Evolutionary conservation across 495 filamentous ascomycete genomes (phyloP).

Genomic region (Letharia columbiana): DNA sequence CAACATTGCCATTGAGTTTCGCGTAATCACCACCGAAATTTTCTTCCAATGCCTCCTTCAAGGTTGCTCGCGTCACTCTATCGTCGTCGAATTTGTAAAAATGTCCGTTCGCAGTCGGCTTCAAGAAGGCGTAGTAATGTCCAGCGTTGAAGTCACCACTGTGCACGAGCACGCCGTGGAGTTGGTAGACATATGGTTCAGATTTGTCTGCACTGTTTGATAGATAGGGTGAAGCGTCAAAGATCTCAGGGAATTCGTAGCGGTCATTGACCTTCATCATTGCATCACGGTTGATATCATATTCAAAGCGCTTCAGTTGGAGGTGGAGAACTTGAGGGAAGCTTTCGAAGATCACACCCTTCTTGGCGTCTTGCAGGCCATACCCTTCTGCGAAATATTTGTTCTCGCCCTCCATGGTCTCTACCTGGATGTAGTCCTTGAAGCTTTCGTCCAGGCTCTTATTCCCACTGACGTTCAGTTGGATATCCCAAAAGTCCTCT

Average conservation of each 20-base stretch:
- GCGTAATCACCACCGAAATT: slow-evolving; percentile 90
- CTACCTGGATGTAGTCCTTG: slow-evolving; percentile 89
- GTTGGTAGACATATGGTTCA: slow-evolving; percentile 80
- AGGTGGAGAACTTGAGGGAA: slow-evolving; percentile 94
- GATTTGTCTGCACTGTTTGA: slow-evolving; percentile 78
- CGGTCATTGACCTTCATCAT: slow-evolving; percentile 99
- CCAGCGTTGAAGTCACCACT: slow-evolving; percentile 94
- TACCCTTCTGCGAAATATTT: slow-evolving; percentile 90
- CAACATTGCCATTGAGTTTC: slow-evolving; percentile 49
- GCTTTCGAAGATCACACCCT: slow-evolving; percentile 92
- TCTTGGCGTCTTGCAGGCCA: slow-evolving; percentile 91
- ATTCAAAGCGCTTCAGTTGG: slow-evolving; percentile 96
- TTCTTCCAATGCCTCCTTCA: slow-evolving; percentile 86
- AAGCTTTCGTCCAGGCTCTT: slow-evolving; percentile 91
- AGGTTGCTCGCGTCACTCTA: slow-evolving; percentile 83
- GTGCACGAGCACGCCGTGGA: slow-evolving; percentile 94
- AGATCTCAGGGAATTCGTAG: slow-evolving; percentile 91
- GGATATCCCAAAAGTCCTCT: slow-evolving; percentile 99
- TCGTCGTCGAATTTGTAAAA: slow-evolving; percentile 99
- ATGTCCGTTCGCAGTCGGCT: slow-evolving; percentile 79
- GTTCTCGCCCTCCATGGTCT: slow-evolving; percentile 96
- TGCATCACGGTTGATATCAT: slow-evolving; percentile 86
- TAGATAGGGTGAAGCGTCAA: slow-evolving; percentile 83
- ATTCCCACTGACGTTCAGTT: slow-evolving; percentile 91
- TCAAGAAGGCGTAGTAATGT: slow-evolving; percentile 98